Evolutionary conservation across 441 rosid species (phyloP).

Genomic region (Capsella rubella): DNA sequence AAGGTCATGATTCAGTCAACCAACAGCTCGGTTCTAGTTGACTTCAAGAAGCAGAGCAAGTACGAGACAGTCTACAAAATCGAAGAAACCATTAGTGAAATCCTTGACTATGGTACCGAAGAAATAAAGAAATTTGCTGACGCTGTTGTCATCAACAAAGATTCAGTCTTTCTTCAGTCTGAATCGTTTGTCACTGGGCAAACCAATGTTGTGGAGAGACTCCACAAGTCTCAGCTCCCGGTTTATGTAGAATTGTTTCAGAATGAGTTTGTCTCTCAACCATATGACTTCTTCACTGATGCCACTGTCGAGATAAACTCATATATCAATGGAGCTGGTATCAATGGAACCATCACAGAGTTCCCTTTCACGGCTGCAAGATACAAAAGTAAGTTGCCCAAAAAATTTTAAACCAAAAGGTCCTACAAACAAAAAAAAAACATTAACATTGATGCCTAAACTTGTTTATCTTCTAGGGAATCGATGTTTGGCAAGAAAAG

Average conservation of each 20-base stretch:
- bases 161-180: neutral
- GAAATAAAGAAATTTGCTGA: conserved; percentile 60
- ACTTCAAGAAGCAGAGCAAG: conserved; percentile 47
- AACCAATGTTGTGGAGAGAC: conserved; percentile 52
- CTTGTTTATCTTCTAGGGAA: no score
- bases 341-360: no score
- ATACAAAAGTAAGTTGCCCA: no score
- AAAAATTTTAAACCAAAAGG: no score
- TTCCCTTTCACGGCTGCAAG: no score
- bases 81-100: conserved; percentile 55
- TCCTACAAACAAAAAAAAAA: no score
- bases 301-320: conserved; percentile 43
- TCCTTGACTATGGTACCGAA: conserved; percentile 41
- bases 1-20: conserved; percentile 68
- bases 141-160: conserved; percentile 54
- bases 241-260: conserved; percentile 64
- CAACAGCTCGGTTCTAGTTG: conserved; percentile 58
- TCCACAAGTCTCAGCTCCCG: conserved; percentile 51
- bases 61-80: conserved; percentile 62
- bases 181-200: conserved; percentile 11
- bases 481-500: no score
- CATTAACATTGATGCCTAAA: no score
- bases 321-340: no score
- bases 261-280: conserved; percentile 73
- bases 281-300: conserved; percentile 73